These are phyloP conservation scores for Saccharomycopsis phalli DNA, from an alignment of 1,139 yeast genomes.

Conservation along the genomic window DNA sequence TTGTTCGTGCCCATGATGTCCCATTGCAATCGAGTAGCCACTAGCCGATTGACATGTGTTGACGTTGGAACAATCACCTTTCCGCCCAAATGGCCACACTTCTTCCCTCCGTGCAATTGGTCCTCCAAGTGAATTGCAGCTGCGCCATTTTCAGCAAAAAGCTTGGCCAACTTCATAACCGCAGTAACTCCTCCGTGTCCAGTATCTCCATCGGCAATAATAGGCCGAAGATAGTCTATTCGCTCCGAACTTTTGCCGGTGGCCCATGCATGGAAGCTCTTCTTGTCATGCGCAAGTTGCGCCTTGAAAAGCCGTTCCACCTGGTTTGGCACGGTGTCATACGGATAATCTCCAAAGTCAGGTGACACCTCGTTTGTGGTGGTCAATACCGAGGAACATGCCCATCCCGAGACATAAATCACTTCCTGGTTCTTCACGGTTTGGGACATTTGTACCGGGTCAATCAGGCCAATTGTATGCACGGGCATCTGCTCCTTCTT, in stretches of 20 bases:
- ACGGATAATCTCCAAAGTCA: constrained; percentile 96
- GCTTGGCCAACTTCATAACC: constrained; percentile 86
- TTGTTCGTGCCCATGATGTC: constrained; percentile 86
- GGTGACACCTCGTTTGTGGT: constrained; percentile 97
- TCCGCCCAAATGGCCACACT: constrained; percentile 97
- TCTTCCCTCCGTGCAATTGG: constrained; percentile 97
- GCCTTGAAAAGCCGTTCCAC: constrained; percentile 97
- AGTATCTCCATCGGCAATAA: constrained; percentile 95
- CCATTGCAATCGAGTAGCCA: constrained; percentile 92
- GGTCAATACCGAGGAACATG: constrained; percentile 95
- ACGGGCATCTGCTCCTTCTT: constrained; percentile 64
- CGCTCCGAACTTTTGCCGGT: constrained; percentile 50
- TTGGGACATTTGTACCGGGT: constrained; percentile 92
- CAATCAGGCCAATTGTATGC: constrained; percentile 90
- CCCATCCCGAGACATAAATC: constrained; percentile 96
- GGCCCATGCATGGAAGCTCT: constrained; percentile 83
- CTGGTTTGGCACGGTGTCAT: constrained; percentile 98
- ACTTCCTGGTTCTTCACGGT: constrained; percentile 94
- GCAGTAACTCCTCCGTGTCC: constrained; percentile 99
- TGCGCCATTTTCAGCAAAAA: constrained; percentile 97
- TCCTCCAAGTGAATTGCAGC: constrained; percentile 98
- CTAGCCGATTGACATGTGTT: constrained; percentile 90
- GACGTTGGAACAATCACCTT: constrained; percentile 95
- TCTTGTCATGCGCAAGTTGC: constrained; percentile 93
- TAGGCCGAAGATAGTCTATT: constrained; percentile 86